phyloP scores from a whole-genome alignment of 192 early-diverging fungal species.

The Coemansia sp. region DNA sequence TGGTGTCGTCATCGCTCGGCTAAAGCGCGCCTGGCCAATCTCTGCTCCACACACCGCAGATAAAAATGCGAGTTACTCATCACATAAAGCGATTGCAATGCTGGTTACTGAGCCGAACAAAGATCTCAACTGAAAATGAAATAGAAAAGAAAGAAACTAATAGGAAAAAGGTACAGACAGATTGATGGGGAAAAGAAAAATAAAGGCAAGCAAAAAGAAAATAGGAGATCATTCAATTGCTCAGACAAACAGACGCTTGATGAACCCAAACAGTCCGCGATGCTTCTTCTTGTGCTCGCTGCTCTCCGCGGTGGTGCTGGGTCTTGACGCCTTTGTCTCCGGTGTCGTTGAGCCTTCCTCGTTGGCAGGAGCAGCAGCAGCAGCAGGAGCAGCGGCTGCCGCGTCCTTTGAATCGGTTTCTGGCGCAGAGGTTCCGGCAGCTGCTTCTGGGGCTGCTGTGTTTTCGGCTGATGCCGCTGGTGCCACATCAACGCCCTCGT shows the following conservation, averaged over 20 bases:
- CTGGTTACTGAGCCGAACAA: background rate
- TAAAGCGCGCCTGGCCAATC: background rate
- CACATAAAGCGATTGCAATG: too few relatives aligned
- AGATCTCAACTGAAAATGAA: background rate
- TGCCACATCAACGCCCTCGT: background rate
- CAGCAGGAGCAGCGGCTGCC: background rate
- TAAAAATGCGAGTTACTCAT: too few relatives aligned
- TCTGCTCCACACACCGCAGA: too few relatives aligned
- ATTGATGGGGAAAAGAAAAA: background rate
- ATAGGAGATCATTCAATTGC: background rate
- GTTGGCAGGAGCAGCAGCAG: too few relatives aligned
- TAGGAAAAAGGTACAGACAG: background rate
- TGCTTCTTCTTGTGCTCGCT: constrained; percentile 44
- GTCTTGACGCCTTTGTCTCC: constrained; percentile 18
- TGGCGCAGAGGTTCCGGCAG: background rate
- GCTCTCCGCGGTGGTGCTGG: constrained; percentile 12
- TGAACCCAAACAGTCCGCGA: constrained; percentile 43
- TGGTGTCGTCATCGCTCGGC: background rate
- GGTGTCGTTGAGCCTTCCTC: background rate
- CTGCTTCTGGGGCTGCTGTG: background rate
- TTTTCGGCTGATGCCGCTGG: background rate
- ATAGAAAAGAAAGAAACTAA: background rate
- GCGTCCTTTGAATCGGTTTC: background rate
- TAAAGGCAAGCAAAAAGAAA: background rate
- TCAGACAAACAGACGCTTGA: constrained; percentile 51